phyloP scores from a whole-genome alignment of 441 rosid genomes.

The Melastoma candidum region DNA sequence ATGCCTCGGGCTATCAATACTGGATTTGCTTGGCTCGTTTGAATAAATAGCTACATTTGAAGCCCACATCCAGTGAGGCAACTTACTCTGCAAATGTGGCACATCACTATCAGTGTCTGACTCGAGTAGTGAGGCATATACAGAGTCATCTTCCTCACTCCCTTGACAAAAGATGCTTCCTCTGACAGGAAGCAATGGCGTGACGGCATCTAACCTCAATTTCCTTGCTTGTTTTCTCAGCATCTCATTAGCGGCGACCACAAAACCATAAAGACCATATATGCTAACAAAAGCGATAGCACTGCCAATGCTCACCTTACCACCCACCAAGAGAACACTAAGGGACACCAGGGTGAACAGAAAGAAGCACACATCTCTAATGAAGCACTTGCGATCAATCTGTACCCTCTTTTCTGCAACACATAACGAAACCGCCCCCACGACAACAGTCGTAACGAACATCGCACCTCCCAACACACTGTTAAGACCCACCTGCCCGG shows the following conservation, averaged over 20 bases:
- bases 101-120: conserved; percentile 46
- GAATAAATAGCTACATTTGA: conserved; percentile 82
- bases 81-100: conserved; percentile 57
- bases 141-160: conserved; percentile 42
- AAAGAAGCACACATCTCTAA: conserved; percentile 74
- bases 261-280: conserved; percentile 56
- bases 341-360: conserved; percentile 42
- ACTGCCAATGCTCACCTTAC: conserved; percentile 47
- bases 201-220: conserved; percentile 53
- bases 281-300: conserved; percentile 62
- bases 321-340: conserved; percentile 47
- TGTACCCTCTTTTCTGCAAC: conserved; percentile 56
- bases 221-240: conserved; percentile 55
- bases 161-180: conserved; percentile 55
- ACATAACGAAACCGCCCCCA: conserved; percentile 58
- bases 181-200: conserved; percentile 67
- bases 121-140: conserved; percentile 58
- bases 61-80: conserved; percentile 98
- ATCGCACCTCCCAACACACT: conserved; percentile 88
- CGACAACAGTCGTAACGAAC: conserved; percentile 76
- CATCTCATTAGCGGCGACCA: conserved; percentile 76
- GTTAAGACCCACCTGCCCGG: conserved; percentile 76
- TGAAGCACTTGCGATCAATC: conserved; percentile 70
- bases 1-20: conserved; percentile 51
- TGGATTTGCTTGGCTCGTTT: conserved; percentile 33